Evolutionary conservation across 2,329 filamentous ascomycete species (phyloP).

Genomic region (Sporothrix protearum): DNA sequence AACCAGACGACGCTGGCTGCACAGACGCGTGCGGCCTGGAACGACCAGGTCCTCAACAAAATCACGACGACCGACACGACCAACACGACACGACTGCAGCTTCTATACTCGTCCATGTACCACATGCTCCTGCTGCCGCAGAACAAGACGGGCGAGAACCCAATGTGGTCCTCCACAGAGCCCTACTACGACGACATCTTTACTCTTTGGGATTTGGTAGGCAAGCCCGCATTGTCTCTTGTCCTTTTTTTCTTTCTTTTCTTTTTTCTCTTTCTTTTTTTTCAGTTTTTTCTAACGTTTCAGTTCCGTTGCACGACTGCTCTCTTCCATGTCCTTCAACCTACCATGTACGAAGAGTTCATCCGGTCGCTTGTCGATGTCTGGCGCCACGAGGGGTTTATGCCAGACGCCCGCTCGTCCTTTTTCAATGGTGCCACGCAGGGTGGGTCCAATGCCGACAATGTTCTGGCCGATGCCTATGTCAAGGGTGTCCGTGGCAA

Average conservation of each 20-base stretch:
- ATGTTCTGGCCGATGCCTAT: constrained; percentile 68
- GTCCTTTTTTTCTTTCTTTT: too few species aligned
- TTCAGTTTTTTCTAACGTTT: background rate
- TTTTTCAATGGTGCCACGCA: constrained; percentile 68
- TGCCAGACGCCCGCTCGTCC: constrained; percentile 63
- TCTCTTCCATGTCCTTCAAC: constrained; percentile 63
- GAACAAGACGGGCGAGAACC: constrained; percentile 69
- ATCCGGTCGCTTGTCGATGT: constrained; percentile 66
- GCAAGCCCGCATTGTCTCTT: constrained; percentile 21
- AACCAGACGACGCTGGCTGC: constrained; percentile 46
- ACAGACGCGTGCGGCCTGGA: constrained; percentile 48
- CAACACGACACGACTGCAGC: constrained; percentile 51
- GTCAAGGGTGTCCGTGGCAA: constrained; percentile 62
- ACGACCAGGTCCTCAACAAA: constrained; percentile 53
- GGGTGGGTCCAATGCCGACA: constrained; percentile 68
- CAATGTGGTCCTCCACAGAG: constrained; percentile 59
- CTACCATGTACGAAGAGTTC: constrained; percentile 59
- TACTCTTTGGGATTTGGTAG: constrained; percentile 59
- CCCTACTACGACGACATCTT: constrained; percentile 71
- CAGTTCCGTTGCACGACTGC: constrained; percentile 61
- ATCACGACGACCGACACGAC: constrained; percentile 55
- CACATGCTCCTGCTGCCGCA: constrained; percentile 67
- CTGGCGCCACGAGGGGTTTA: constrained; percentile 61
- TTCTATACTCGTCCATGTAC: constrained; percentile 66
- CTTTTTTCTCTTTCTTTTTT: background rate